Percentiles rank a stretch among this genome's conserved stretches.
phyloP scores from a whole-genome alignment of 768 basidiomycete genomes.

The Coprinellus micaceus region DNA sequence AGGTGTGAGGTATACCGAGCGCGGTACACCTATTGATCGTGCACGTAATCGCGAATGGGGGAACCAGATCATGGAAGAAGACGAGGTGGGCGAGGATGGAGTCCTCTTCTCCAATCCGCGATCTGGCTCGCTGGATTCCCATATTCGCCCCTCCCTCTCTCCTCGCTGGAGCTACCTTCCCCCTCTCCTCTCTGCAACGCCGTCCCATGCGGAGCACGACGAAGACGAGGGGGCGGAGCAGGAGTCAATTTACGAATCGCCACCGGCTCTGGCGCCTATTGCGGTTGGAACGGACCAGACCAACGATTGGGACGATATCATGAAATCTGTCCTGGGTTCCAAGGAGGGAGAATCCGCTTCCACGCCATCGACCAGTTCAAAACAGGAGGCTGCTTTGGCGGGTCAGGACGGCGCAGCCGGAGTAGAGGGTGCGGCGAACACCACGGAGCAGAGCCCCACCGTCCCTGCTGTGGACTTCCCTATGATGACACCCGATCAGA shows the following conservation, averaged over 20 bases:
- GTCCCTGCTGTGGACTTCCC: constrained; percentile 14
- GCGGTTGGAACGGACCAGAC: constrained; percentile 29
- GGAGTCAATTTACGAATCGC: constrained; percentile 14
- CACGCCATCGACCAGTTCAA: constrained; percentile 6
- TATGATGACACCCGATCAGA: constrained; percentile 33
- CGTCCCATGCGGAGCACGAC: constrained; percentile 11
- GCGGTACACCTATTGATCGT: constrained; percentile 47
- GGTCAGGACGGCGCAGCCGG: background rate
- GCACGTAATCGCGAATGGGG: constrained; percentile 44
- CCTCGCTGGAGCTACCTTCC: constrained; percentile 41
- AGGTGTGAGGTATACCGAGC: constrained; percentile 39
- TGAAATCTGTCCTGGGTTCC: constrained; percentile 33
- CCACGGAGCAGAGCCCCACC: background rate
- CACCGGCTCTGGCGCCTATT: constrained; percentile 31
- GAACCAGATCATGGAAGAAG: constrained; percentile 23
- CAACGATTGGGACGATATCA: constrained; percentile 41
- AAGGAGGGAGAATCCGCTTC: constrained; percentile 14
- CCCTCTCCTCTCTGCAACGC: constrained; percentile 19
- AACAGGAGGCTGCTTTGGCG: constrained; percentile 5
- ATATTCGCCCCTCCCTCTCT: constrained; percentile 22
- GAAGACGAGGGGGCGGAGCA: background rate
- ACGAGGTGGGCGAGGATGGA: constrained; percentile 44
- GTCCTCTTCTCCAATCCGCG: constrained; percentile 36
- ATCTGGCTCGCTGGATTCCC: constrained; percentile 40
- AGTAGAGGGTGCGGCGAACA: background rate